These are phyloP conservation scores for Larix kaempferi DNA, from an alignment of 75 land plant genomes.

Conservation along the genomic window DNA sequence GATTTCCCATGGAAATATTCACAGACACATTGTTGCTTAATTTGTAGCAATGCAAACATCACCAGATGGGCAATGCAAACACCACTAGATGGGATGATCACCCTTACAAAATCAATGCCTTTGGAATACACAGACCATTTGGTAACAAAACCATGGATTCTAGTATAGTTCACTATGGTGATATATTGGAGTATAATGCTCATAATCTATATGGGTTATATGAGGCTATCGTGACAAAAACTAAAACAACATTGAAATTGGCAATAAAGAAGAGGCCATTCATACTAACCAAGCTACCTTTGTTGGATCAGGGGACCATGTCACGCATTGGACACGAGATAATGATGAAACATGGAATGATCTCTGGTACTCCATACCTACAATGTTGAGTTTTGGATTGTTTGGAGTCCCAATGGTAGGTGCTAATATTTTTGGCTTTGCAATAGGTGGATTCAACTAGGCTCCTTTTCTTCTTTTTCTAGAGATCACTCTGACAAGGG, in stretches of 20 bases:
- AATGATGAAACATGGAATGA: slow-evolving; percentile 74
- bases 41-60: too few relatives aligned
- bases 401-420: slow-evolving; percentile 20
- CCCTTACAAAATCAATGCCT: too few relatives aligned
- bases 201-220: slow-evolving; percentile 68
- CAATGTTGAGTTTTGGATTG: slow-evolving; percentile 62
- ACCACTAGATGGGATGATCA: too few relatives aligned
- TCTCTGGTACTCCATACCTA: slow-evolving; percentile 54
- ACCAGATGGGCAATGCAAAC: too few relatives aligned
- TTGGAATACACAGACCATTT: too few relatives aligned
- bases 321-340: slow-evolving; percentile 82
- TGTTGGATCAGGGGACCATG: slow-evolving; percentile 59
- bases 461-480: slow-evolving; percentile 27
- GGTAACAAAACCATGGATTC: too few relatives aligned
- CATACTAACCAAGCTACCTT: slow-evolving; percentile 62
- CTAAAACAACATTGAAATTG: slow-evolving; percentile 33
- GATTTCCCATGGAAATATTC: too few relatives aligned
- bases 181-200: slow-evolving; percentile 5
- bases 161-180: too few relatives aligned
- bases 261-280: slow-evolving; percentile 57
- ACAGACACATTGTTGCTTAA: too few relatives aligned
- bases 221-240: slow-evolving; percentile 55
- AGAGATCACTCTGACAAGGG: slow-evolving; percentile 16
- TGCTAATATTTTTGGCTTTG: slow-evolving; percentile 85
- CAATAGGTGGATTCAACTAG: slow-evolving; percentile 74